Conservation (phyloP, 371 early-diverging fungal genomes). For the Nematocida sp. region DNA sequence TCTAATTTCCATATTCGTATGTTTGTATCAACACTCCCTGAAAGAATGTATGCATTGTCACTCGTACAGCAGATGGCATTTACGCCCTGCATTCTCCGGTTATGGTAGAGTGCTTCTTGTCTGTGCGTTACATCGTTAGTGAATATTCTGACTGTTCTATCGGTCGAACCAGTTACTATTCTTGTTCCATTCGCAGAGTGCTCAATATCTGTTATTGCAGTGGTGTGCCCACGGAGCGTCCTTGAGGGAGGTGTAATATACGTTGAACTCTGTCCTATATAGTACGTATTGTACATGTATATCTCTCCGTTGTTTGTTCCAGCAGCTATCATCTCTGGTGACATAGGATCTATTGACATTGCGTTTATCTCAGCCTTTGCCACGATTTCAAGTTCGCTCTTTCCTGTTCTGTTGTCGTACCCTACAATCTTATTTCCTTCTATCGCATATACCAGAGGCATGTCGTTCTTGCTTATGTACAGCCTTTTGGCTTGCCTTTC, state of each 20-base stretch:
- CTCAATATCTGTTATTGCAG: slow-evolving; percentile 90
- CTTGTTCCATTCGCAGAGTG: slow-evolving; percentile 93
- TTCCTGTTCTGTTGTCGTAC: slow-evolving; percentile 63
- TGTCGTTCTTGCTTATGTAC: not conserved
- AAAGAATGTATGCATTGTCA: slow-evolving; percentile 89
- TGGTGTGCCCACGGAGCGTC: slow-evolving; percentile 86
- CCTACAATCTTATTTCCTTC: slow-evolving; percentile 52
- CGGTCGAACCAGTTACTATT: slow-evolving; percentile 88
- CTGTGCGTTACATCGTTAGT: slow-evolving; percentile 78
- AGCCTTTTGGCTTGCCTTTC: slow-evolving; percentile 35
- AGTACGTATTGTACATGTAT: slow-evolving; percentile 84
- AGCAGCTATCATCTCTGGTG: slow-evolving; percentile 19
- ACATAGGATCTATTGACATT: slow-evolving; percentile 60
- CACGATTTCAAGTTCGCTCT: slow-evolving; percentile 29
- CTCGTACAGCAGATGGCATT: slow-evolving; percentile 84
- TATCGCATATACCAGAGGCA: slow-evolving; percentile 20
- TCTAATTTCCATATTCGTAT: slow-evolving; percentile 94
- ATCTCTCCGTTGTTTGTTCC: slow-evolving; percentile 64
- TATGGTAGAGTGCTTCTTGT: slow-evolving; percentile 84
- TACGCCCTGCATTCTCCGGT: slow-evolving; percentile 85
- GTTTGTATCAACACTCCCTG: slow-evolving; percentile 93
- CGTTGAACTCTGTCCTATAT: slow-evolving; percentile 86
- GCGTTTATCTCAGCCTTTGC: slow-evolving; percentile 59
- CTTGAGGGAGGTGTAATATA: slow-evolving; percentile 78
- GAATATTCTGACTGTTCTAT: slow-evolving; percentile 87